Base-by-base conservation (phyloP, 179 eudicot species). In the Silene coronaria region DNA sequence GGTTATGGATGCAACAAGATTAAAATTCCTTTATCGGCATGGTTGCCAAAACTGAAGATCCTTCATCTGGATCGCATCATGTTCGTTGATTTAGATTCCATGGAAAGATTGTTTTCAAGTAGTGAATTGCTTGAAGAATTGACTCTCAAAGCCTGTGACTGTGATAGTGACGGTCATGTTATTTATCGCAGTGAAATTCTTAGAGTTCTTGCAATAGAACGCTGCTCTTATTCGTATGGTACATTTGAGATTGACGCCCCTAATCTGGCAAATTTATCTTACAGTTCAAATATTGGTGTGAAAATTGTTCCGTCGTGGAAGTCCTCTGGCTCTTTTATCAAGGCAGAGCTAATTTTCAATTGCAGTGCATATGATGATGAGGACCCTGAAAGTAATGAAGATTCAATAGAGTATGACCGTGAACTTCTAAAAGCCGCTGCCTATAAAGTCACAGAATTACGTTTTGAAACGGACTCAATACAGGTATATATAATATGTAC, bases 51-150 rank as follows among this genome's bases (percentile, higher is more conserved):
- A 34, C 38, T 34, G 8, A 34, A 34, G 38, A 34, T 6, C 38
- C 38, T 34, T 34, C 38, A 34, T 9, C 38, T 34, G 7, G 38
- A 34, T 34, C 38, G 38, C 38, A 0, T 34, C 1, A 9, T 34
- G 38, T 9, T 34, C 38, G 8, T 5, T 34, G 38, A 34, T 34
- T 34, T 34, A 5, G 9, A 5, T 34, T 34, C 38, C 38, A 5
- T 34, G 38, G 55, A 16, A 48, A 32, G 48, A 19, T 22, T 80
- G 13, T 59, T 76, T 30, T 28, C 74, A 1, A 48, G 82, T 0
- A 75, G 82, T 55, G 72, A 67, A 14, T 22, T 38, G 36, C 79
- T 80, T 28, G 82, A 75, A 51, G 72, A 75, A 7, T 36, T 75
- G 70, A 45, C 51, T 7, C 51, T 45, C 51, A 5, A n/a, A n/a